These are phyloP conservation scores for Pisolithus tinctorius DNA, from an alignment of 768 basidiomycete genomes.

Conservation along the genomic window DNA sequence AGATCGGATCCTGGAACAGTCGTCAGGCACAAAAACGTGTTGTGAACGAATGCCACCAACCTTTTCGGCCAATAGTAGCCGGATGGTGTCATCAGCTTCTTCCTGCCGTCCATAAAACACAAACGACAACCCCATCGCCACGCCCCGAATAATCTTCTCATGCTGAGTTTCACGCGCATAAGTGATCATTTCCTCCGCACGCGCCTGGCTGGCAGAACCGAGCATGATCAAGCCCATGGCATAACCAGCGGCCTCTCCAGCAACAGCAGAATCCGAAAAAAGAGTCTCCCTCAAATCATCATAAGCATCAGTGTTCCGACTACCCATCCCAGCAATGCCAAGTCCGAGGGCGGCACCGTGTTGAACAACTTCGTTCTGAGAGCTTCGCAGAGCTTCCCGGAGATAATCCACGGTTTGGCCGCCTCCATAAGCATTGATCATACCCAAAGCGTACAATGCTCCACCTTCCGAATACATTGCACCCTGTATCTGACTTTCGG, in stretches of 20 bases:
- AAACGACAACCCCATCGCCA: constrained; percentile 89
- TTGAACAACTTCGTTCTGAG: constrained; percentile 83
- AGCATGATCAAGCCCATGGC: constrained; percentile 99
- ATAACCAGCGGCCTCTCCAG: constrained; percentile 93
- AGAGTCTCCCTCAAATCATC: constrained; percentile 86
- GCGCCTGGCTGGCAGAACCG: constrained; percentile 76
- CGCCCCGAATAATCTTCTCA: constrained; percentile 96
- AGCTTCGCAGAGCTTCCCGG: constrained; percentile 67
- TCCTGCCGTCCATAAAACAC: constrained; percentile 91
- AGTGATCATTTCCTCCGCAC: constrained; percentile 89
- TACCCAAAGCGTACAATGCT: constrained; percentile 88
- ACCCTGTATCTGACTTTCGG: constrained; percentile 69
- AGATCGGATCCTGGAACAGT: constrained; percentile 74
- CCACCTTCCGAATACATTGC: constrained; percentile 93
- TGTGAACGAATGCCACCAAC: constrained; percentile 33
- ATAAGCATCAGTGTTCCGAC: constrained; percentile 81
- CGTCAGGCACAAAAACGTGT: constrained; percentile 1
- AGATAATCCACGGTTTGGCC: constrained; percentile 67
- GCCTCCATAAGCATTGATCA: constrained; percentile 88
- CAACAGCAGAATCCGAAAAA: constrained; percentile 91
- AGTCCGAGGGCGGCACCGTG: constrained; percentile 96
- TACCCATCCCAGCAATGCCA: constrained; percentile 94
- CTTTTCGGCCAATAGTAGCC: constrained; percentile 77
- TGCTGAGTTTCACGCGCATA: constrained; percentile 98
- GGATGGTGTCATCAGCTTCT: constrained; percentile 81